Conservation (phyloP, 2,329 filamentous ascomycete species). For the Colletotrichum sp. region DNA sequence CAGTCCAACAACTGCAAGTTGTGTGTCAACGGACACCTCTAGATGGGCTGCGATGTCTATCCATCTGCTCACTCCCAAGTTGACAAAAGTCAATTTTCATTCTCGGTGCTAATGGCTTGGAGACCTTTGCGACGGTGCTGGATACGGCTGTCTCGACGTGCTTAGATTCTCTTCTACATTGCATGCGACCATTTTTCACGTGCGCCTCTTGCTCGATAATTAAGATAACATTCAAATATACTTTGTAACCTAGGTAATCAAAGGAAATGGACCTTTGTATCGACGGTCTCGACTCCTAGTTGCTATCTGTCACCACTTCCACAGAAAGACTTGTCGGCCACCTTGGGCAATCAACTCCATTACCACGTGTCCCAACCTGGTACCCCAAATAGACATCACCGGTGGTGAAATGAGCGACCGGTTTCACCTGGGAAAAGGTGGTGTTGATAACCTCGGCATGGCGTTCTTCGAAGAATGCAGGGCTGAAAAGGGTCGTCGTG, state of each 20-base stretch:
- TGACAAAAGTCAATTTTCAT: too few relatives aligned
- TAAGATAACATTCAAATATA: not conserved
- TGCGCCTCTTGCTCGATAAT: not conserved
- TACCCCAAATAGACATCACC: slow-evolving; percentile 39
- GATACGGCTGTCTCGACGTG: not conserved
- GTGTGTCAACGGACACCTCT: slow-evolving; percentile 1
- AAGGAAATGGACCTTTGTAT: too few relatives aligned
- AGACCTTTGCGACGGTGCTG: not conserved
- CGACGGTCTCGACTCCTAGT: not conserved
- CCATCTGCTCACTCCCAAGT: not conserved
- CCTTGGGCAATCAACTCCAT: slow-evolving; percentile 46
- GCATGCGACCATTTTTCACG: not conserved
- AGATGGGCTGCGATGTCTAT: not conserved
- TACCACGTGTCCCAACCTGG: slow-evolving; percentile 50
- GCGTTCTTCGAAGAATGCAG: slow-evolving; percentile 48
- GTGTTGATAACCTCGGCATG: slow-evolving; percentile 8
- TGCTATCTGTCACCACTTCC: slow-evolving; percentile 29
- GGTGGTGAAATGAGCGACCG: slow-evolving; percentile 40
- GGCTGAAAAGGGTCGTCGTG: slow-evolving; percentile 39
- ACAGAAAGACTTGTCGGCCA: slow-evolving; percentile 47
- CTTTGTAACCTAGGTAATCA: not conserved
- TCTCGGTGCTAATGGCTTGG: not conserved
- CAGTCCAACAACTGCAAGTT: slow-evolving; percentile 5
- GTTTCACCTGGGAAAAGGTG: slow-evolving; percentile 41
- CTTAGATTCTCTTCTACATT: not conserved